Base-by-base conservation (phyloP, 2,329 filamentous ascomycete species). In the Epichloe glyceriae region DNA sequence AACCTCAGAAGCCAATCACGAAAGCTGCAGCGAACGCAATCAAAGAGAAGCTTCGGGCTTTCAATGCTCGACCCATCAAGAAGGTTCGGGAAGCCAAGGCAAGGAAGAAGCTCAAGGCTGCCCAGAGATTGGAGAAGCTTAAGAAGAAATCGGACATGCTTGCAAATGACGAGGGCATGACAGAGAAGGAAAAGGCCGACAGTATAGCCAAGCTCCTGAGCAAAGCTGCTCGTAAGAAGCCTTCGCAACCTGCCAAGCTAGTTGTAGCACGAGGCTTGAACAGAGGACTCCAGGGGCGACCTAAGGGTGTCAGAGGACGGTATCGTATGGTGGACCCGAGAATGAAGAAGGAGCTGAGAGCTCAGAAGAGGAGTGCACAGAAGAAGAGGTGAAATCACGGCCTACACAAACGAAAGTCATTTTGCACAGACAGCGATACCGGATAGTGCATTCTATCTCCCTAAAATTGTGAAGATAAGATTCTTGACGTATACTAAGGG, bases 61-160 rank as follows among this genome's bases (percentile, higher is more conserved):
- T 95, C 60, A 97, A 98, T 65, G 93, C 91, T 7, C 82, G 93
- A 34, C 93, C 93, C 1, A 97, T 97, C 79, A 98, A 98, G 78
- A 98, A 98, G 75, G 93, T 98, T 34, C 85, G 87, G 59, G 93
- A 98, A 70, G 93, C 93, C 22, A 90, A 94, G 70, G 91, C 90
- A 37, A 79, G 93, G 53, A 98, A 98, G 82, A 97, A 96, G 73
- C 85, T 95, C 69, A 94, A 94, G 78, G 83, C 90, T 8, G 91
- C 88, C 0, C 87, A 94, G 69, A 79, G 80, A 52, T 71, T 98
- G 33, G 93, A 98, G 77, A 96, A 95, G 73, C 73, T 98, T 56
- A 88, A 89, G 73, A 95, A 94, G 82, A 98, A 98, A 78, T 88
- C 83, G n/a, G 90, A 94, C 39, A 71, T 95, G 60, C 71, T 98